Evolutionary conservation across 768 basidiomycete species (phyloP).

Genomic region (Vararia minispora): DNA sequence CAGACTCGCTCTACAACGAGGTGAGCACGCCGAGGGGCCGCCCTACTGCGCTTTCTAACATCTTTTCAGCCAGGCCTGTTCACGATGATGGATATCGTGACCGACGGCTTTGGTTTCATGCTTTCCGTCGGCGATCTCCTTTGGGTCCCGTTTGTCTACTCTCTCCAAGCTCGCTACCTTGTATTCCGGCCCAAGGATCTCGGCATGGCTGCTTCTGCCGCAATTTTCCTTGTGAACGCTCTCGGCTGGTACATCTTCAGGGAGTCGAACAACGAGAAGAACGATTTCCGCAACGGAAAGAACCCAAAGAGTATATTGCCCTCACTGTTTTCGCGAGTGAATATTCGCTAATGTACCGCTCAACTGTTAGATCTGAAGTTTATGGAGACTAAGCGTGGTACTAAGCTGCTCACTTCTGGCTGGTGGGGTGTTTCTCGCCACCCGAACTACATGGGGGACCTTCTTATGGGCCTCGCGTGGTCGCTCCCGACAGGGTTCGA

Average conservation of each 20-base stretch:
- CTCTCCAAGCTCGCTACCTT: slow-evolving; percentile 88
- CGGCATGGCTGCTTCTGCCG: slow-evolving; percentile 42
- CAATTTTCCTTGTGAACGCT: slow-evolving; percentile 52
- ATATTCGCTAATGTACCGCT: not conserved
- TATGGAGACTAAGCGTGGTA: slow-evolving; percentile 74
- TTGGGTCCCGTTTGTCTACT: slow-evolving; percentile 94
- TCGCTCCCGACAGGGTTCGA: slow-evolving; percentile 85
- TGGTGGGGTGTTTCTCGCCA: slow-evolving; percentile 97
- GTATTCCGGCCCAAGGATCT: slow-evolving; percentile 83
- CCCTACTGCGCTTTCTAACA: not conserved
- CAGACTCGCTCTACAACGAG: slow-evolving; percentile 85
- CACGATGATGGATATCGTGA: slow-evolving; percentile 95
- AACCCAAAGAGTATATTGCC: slow-evolving; percentile 75
- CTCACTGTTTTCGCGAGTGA: not conserved
- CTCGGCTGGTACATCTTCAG: slow-evolving; percentile 91
- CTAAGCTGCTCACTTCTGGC: slow-evolving; percentile 85
- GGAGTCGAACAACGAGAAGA: slow-evolving; percentile 83
- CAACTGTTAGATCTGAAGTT: slow-evolving; percentile 51
- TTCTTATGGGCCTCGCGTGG: slow-evolving; percentile 89
- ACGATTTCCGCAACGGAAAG: slow-evolving; percentile 84
- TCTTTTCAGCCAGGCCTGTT: slow-evolving; percentile 66
- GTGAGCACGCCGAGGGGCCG: slow-evolving; percentile 26
- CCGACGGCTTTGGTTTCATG: slow-evolving; percentile 99
- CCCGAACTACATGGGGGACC: slow-evolving; percentile 88
- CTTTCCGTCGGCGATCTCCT: slow-evolving; percentile 83